A percentile compares a stretch with the other conserved stretches of the same genome.
Evolutionary conservation across 2,329 filamentous ascomycete species (phyloP).

Genomic region (Huntiella abstrusa): DNA sequence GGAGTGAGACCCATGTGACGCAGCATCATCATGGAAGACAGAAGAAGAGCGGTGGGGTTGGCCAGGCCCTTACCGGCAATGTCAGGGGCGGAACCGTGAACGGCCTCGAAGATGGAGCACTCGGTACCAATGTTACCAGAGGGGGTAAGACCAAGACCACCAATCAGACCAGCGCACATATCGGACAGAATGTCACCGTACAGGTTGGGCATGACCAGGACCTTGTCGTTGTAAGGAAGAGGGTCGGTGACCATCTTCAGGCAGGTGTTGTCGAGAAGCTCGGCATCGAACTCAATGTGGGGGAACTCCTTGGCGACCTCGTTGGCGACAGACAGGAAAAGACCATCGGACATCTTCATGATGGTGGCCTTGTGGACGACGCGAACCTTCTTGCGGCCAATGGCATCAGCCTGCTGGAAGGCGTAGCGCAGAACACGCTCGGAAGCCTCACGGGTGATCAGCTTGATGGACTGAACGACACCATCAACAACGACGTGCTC

Average conservation of each 20-base stretch:
- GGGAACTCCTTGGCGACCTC: slow-evolving; percentile 91
- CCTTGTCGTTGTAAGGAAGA: slow-evolving; percentile 94
- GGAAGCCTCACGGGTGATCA: slow-evolving; percentile 86
- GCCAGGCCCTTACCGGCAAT: slow-evolving; percentile 91
- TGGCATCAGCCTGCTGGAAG: slow-evolving; percentile 90
- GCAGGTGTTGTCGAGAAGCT: slow-evolving; percentile 98
- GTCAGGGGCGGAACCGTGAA: slow-evolving; percentile 92
- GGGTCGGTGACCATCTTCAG: slow-evolving; percentile 97
- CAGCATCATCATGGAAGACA: slow-evolving; percentile 98
- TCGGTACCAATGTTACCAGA: slow-evolving; percentile 98
- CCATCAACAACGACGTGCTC: slow-evolving; percentile 97
- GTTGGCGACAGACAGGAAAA: slow-evolving; percentile 77
- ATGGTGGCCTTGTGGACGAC: slow-evolving; percentile 99
- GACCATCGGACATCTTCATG: slow-evolving; percentile 99
- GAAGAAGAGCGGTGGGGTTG: slow-evolving; percentile 90
- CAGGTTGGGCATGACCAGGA: slow-evolving; percentile 93
- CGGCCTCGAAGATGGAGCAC: slow-evolving; percentile 99
- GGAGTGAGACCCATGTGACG: slow-evolving; percentile 86
- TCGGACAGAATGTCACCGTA: slow-evolving; percentile 99
- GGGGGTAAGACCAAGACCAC: slow-evolving; percentile 88
- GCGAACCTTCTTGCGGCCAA: slow-evolving; percentile 87
- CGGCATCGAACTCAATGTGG: slow-evolving; percentile 85
- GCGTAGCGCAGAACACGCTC: slow-evolving; percentile 94
- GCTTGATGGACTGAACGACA: slow-evolving; percentile 98
- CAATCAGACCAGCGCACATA: slow-evolving; percentile 97